These are phyloP conservation scores for Ogataea ramenticola DNA, from an alignment of 805 yeast species.

Conservation along the genomic window DNA sequence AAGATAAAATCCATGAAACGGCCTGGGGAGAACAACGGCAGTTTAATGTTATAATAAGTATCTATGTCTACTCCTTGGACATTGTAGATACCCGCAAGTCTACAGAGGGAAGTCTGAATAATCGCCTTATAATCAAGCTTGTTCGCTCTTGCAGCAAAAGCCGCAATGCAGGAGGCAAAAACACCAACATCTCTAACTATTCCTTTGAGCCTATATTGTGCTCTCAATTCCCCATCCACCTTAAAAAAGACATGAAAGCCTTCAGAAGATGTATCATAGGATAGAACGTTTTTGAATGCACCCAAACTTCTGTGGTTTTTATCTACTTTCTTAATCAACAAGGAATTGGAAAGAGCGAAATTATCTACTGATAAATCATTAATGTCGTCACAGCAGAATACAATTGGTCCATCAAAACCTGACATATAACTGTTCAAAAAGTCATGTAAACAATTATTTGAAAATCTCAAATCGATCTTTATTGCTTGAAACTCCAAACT, in stretches of 20 bases:
- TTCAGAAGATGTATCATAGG: too few relatives aligned
- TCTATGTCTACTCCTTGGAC: not conserved
- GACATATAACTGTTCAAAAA: too few relatives aligned
- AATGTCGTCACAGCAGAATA: too few relatives aligned
- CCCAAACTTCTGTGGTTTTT: too few relatives aligned
- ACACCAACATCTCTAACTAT: not conserved
- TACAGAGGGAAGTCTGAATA: not conserved
- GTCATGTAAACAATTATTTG: too few relatives aligned
- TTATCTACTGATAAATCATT: too few relatives aligned
- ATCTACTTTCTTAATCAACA: too few relatives aligned
- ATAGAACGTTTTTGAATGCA: too few relatives aligned
- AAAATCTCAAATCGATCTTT: not conserved
- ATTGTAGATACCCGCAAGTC: not conserved
- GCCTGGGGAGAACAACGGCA: constrained; percentile 12
- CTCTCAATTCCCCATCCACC: not conserved
- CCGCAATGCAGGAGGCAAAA: not conserved
- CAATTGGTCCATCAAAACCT: too few relatives aligned
- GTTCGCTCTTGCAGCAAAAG: not conserved
- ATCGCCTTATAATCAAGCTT: not conserved
- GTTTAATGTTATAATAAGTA: not conserved
- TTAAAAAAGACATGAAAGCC: too few relatives aligned
- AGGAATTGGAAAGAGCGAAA: too few relatives aligned
- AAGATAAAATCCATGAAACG: constrained; percentile 40
- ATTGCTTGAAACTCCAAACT: not conserved
- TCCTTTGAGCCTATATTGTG: not conserved